Evolutionary conservation across 257 asterid genomes (phyloP).

Genomic region (Nicotiana knightiana): DNA sequence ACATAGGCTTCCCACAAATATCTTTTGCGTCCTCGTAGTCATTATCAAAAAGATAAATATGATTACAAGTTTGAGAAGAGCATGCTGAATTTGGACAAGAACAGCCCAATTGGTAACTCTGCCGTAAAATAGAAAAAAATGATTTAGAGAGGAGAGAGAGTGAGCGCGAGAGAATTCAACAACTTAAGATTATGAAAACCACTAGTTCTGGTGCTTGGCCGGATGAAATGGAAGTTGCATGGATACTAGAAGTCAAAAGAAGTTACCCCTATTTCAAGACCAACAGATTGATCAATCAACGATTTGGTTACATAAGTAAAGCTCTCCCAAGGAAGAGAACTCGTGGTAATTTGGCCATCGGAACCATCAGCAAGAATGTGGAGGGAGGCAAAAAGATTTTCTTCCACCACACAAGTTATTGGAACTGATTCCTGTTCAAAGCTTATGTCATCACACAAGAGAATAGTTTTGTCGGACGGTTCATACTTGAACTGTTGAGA

Average conservation of each 20-base stretch:
- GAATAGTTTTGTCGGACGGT: slow-evolving; percentile 63
- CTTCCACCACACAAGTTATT: slow-evolving; percentile 91
- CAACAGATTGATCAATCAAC: slow-evolving; percentile 55
- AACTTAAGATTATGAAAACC: not conserved
- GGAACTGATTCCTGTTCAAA: slow-evolving; percentile 85
- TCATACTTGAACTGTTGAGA: slow-evolving; percentile 75
- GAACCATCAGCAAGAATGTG: slow-evolving; percentile 60
- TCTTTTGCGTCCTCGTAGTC: slow-evolving; percentile 95
- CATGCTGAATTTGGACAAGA: slow-evolving; percentile 62
- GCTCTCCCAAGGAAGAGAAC: slow-evolving; percentile 93
- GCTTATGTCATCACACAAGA: slow-evolving; percentile 90
- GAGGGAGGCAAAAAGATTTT: slow-evolving; percentile 64
- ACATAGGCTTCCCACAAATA: slow-evolving; percentile 79
- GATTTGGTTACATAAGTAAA: slow-evolving; percentile 76
- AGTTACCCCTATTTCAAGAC: slow-evolving; percentile 66
- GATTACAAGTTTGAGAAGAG: slow-evolving; percentile 72
- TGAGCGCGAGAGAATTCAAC: not conserved
- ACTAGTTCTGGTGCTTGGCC: not conserved
- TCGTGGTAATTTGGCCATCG: slow-evolving; percentile 60
- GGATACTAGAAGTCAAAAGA: not conserved
- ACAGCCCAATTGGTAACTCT: slow-evolving; percentile 90
- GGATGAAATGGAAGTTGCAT: not conserved
- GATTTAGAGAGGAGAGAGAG: slow-evolving; percentile 9
- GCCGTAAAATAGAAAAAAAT: slow-evolving; percentile 18
- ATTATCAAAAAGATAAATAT: slow-evolving; percentile 82